Base-by-base conservation (phyloP, 169 alveolate genomes). In the Perkinsus olseni region DNA sequence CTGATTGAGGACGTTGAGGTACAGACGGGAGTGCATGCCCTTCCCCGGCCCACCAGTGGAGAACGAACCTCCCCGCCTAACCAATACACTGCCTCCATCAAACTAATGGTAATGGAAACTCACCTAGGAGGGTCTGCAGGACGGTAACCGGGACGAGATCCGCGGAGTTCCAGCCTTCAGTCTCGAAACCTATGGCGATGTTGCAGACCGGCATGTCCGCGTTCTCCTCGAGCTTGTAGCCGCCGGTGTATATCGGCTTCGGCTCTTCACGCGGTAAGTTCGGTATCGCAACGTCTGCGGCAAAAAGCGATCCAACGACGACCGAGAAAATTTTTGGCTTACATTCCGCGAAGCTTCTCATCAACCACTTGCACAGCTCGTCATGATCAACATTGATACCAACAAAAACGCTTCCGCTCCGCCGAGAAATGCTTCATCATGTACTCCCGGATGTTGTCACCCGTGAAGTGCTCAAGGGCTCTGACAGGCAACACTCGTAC, bases 31-130 rank as follows among this genome's bases (percentile, higher is more conserved):
- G 95, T 97, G 96, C 98, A 97, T 97, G 74, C 99, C 99, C 95
- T 97, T 97, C 62, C 99, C 99, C 45, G 99, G 99, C 4, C 99
- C 99, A 0, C 99, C 99, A 1, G 98, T 97, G 74, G 98, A 96
- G 95, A 97, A 97, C 38, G 98, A 96, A 13, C 99, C 98, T 37
- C 99, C 99, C 99, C 99, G n/a, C 99, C 99, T 62, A 40, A 24
- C 1, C 17, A 8, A 62, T 24, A 74, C 92, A 62, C 82, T 0
- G 17, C 31, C 1, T 21, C 34, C 1, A 62, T 13, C 4, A 62
- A 3, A 28, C 34, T 1, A 62, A 13, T n/a, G n/a, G n/a, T 28
- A 62, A 62, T 28, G 13, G 31, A 8, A 0, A 1, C 82, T 28
- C 17, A 62, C 82, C 82, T 94, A 97, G 91, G 6, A 97, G 93